phyloP scores from a whole-genome alignment of 768 basidiomycete species.

The Naganishia vaughanmartiniae region DNA sequence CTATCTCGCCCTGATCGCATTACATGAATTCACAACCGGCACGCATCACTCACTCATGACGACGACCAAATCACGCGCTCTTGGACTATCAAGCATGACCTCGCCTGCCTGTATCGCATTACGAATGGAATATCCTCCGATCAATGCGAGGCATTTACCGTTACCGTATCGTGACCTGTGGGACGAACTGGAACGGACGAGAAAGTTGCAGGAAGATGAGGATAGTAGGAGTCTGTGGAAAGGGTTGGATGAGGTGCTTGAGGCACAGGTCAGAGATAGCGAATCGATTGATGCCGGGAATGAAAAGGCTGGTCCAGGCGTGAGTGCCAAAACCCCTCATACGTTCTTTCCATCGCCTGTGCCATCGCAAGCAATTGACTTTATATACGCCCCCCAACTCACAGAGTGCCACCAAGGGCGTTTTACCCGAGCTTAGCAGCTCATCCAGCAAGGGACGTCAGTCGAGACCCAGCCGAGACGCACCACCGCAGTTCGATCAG shows the following conservation, averaged over 20 bases:
- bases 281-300: background rate
- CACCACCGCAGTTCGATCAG: constrained; percentile 52
- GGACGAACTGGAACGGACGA: constrained; percentile 74
- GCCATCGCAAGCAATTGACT: too few relatives aligned
- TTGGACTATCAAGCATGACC: constrained; percentile 21
- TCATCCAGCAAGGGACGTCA: background rate
- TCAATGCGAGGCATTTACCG: constrained; percentile 77
- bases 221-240: constrained; percentile 71
- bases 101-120: constrained; percentile 52
- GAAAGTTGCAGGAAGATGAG: constrained; percentile 63
- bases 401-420: background rate
- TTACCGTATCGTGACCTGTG: constrained; percentile 81
- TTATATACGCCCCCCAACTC: too few relatives aligned
- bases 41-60: constrained; percentile 51
- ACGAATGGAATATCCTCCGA: constrained; percentile 54
- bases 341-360: too few relatives aligned
- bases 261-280: constrained; percentile 33
- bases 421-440: background rate
- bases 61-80: background rate
- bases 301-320: background rate
- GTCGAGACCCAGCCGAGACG: background rate
- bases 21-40: constrained; percentile 65
- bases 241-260: constrained; percentile 64
- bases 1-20: constrained; percentile 79
- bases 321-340: background rate